Evolutionary conservation across 352 stramenopile genomes (phyloP), one percentile per base, ranked within the genome.

Genomic region (Globisporangium carolinianum): DNA sequence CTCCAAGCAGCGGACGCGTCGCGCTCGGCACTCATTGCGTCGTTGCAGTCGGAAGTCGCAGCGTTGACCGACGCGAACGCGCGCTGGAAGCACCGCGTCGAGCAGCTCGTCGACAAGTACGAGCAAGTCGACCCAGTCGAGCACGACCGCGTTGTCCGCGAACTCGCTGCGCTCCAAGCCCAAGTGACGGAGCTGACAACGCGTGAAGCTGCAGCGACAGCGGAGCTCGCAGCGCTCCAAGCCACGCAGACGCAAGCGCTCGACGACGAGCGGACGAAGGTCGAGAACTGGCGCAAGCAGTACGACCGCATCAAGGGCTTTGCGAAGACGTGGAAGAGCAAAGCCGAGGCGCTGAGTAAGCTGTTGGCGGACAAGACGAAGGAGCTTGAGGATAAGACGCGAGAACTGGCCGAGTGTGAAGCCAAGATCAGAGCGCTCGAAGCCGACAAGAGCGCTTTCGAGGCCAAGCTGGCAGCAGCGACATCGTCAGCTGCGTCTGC

Each of bases 91-190:
- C 65, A 79, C 45, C 80, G 83, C 9, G 79, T 92, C n/a, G 76
- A 90, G 50, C 83, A 90, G 57, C 38, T 92, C 55, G 79, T 90
- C 17, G 83, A 92, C 54, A 92, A 92, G 61, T 90, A 90, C 50
- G 80, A 92, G 53, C 83, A 92, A 55, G 57, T 92, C 45, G 83
- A 92, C 45, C 83, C 83, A 0, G 78, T 62, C 1, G 83, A 90
- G 55, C 68, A 88, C 52, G 83, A 89, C 43, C 83, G 84, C 61
- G 68, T 92, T 9, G 73, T 81, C 37, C 62, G 68, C 8, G 83
- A 92, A 42, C 81, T 78, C 35, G 76, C 81, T 49, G 62, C 72
- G 18, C 51, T 87, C 11, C 68, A 59, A 41, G 75, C 78, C 53
- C 67, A 89, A 36, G 62, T 89, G 1, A 53, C 65, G 6, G 70